Percentiles rank a stretch among this genome's conserved stretches.
Evolutionary conservation across 2,329 filamentous ascomycete species (phyloP).

Genomic region (Aspergillus tamarii): DNA sequence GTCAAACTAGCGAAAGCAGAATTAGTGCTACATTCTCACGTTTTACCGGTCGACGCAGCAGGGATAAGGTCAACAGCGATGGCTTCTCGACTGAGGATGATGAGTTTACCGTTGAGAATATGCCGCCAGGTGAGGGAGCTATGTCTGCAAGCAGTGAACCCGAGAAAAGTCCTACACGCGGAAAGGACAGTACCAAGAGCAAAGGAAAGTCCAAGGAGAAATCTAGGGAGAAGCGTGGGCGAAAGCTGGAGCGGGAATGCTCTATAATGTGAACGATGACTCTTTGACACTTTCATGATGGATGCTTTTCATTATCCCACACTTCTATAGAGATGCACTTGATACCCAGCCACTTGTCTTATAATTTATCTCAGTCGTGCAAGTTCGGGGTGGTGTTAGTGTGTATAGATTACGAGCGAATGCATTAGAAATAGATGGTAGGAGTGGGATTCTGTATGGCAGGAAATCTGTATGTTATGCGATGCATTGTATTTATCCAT

Average conservation of each 20-base stretch:
- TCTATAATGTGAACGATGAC: conserved; percentile 41
- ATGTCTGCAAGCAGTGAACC: conserved; percentile 20
- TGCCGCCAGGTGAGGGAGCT: conserved; percentile 23
- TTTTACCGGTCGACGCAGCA: conserved; percentile 36
- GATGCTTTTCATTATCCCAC: neutral
- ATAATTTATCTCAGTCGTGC: neutral
- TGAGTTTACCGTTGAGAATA: conserved; percentile 27
- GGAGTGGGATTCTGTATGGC: neutral
- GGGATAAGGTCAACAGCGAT: conserved; percentile 35
- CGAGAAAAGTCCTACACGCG: conserved; percentile 27
- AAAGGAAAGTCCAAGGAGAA: conserved; percentile 38
- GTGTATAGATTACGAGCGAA: neutral
- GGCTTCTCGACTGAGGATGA: conserved; percentile 30
- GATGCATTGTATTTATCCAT: neutral
- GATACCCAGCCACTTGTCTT: neutral
- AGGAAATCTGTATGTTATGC: neutral
- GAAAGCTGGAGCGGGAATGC: conserved; percentile 48
- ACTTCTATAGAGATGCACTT: neutral
- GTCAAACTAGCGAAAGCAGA: conserved; percentile 40
- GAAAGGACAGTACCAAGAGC: conserved; percentile 24
- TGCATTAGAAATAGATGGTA: conserved; percentile 5
- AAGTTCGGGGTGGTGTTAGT: neutral
- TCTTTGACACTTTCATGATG: conserved; percentile 11
- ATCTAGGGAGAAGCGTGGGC: conserved; percentile 39
- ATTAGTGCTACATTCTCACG: conserved; percentile 40